Conservation (phyloP, 2,329 filamentous ascomycete species). For the Penicillium janthinellum region DNA sequence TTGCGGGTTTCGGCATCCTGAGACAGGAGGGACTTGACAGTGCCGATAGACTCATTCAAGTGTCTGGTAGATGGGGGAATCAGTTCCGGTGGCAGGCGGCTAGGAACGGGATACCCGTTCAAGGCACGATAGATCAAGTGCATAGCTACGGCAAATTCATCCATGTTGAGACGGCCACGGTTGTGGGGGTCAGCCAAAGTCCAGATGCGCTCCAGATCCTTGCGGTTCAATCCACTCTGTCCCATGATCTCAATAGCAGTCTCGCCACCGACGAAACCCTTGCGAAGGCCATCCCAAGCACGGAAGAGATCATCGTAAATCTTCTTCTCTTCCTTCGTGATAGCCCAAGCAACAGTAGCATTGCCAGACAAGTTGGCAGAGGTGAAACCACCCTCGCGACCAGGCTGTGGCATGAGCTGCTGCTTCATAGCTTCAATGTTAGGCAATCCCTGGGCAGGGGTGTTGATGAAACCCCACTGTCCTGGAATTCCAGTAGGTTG, state of each 20-base stretch:
- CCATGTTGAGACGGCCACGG: constrained; percentile 88
- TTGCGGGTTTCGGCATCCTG: constrained; percentile 89
- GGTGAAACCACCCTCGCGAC: constrained; percentile 82
- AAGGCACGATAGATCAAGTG: constrained; percentile 97
- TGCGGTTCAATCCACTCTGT: constrained; percentile 88
- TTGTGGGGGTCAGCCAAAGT: constrained; percentile 92
- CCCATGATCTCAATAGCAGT: constrained; percentile 97
- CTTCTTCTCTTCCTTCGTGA: constrained; percentile 98
- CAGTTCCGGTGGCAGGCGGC: constrained; percentile 83
- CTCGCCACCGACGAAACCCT: constrained; percentile 87
- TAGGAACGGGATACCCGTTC: constrained; percentile 91
- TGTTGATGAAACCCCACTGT: constrained; percentile 98
- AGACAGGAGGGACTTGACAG: constrained; percentile 85
- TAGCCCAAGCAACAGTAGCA: constrained; percentile 95
- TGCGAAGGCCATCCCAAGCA: constrained; percentile 93
- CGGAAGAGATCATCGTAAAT: constrained; percentile 94
- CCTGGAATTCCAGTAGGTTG: constrained; percentile 92
- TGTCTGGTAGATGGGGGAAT: constrained; percentile 94
- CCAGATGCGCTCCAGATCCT: constrained; percentile 90
- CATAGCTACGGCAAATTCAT: constrained; percentile 98
- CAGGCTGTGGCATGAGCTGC: constrained; percentile 96
- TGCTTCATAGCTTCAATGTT: constrained; percentile 92
- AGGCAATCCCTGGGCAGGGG: constrained; percentile 82
- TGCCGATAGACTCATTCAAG: constrained; percentile 87
- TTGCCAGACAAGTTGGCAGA: constrained; percentile 88